phyloP scores from a whole-genome alignment of 805 yeast genomes.

The Komagataella phaffii region DNA sequence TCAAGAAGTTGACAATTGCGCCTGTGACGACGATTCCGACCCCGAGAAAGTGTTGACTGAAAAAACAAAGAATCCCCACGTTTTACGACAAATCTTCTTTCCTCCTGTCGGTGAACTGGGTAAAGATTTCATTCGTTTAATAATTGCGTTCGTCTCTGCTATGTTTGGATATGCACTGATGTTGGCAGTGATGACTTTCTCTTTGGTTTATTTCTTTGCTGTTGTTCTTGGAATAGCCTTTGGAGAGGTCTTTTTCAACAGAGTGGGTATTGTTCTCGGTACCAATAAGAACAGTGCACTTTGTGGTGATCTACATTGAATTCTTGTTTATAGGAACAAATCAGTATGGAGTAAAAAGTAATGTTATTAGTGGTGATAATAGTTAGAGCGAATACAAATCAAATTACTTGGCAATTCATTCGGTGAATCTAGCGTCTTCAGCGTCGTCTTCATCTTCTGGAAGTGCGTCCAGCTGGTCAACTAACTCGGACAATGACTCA shows the following conservation, averaged over 20 bases:
- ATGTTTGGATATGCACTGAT: slow-evolving; percentile 59
- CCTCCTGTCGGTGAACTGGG: slow-evolving; percentile 20
- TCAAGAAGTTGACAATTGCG: slow-evolving; percentile 18
- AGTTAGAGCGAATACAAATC: not conserved
- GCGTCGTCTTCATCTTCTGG: slow-evolving; percentile 29
- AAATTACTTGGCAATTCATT: not conserved
- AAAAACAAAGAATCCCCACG: slow-evolving; percentile 3
- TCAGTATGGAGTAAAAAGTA: not conserved
- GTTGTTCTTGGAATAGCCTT: slow-evolving; percentile 56
- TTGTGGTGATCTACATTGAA: slow-evolving; percentile 12
- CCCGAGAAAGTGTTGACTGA: slow-evolving; percentile 6
- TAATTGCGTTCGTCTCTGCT: slow-evolving; percentile 46
- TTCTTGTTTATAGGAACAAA: not conserved
- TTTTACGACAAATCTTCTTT: slow-evolving; percentile 16
- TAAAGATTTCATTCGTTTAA: slow-evolving; percentile 43
- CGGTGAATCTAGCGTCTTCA: slow-evolving; percentile 15
- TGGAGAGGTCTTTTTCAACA: slow-evolving; percentile 59
- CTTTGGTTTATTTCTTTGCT: slow-evolving; percentile 59
- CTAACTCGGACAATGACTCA: slow-evolving; percentile 28
- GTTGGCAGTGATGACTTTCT: slow-evolving; percentile 69
- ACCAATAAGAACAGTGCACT: slow-evolving; percentile 20
- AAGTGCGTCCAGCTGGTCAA: slow-evolving; percentile 28
- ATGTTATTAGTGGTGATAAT: not conserved
- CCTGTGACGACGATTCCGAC: slow-evolving; percentile 18
- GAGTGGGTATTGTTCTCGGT: slow-evolving; percentile 28